phyloP scores from a whole-genome alignment of 1,139 yeast species.

The Trichomonascaceae sp. region DNA sequence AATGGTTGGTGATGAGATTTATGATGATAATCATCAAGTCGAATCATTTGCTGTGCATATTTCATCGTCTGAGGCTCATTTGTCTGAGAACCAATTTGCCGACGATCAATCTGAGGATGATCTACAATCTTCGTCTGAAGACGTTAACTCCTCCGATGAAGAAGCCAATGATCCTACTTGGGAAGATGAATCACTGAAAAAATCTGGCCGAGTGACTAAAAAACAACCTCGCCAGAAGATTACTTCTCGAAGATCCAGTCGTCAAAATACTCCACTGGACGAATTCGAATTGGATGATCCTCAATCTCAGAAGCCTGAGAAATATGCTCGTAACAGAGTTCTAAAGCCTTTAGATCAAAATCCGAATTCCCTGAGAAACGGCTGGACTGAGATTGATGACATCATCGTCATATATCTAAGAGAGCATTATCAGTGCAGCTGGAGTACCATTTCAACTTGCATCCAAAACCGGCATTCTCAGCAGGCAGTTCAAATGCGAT shows the following conservation, averaged over 20 bases:
- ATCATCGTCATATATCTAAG: conserved; percentile 34
- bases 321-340: neutral
- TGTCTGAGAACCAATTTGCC: too few relatives aligned
- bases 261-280: neutral
- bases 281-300: too few relatives aligned
- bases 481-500: conserved; percentile 43
- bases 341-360: neutral
- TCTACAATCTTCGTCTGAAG: too few relatives aligned
- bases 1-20: too few relatives aligned
- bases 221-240: neutral
- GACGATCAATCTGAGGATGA: too few relatives aligned
- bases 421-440: conserved; percentile 34
- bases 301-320: neutral
- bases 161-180: too few relatives aligned
- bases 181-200: too few relatives aligned
- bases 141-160: too few relatives aligned
- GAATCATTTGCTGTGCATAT: too few relatives aligned
- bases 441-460: conserved; percentile 36
- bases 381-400: conserved; percentile 21
- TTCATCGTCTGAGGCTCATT: too few relatives aligned
- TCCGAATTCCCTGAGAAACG: neutral
- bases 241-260: neutral
- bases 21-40: too few relatives aligned
- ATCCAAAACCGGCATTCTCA: conserved; percentile 35
- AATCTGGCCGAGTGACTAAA: too few relatives aligned